phyloP scores from a whole-genome alignment of 331 rosid genomes.

The Telfairia occidentalis region DNA sequence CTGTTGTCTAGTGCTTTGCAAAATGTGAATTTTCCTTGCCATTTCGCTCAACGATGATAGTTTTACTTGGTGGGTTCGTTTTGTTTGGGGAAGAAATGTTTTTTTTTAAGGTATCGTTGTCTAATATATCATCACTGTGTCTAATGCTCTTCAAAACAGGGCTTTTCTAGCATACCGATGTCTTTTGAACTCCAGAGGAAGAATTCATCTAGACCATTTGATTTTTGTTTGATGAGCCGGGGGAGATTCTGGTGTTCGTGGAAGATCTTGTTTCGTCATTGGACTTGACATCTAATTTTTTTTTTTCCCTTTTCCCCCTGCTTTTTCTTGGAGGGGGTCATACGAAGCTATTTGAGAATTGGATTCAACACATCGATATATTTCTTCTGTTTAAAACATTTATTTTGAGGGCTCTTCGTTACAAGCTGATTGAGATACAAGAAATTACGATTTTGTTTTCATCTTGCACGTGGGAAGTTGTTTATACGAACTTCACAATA shows the following conservation, averaged over 20 bases:
- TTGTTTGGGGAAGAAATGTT: background rate
- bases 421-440: background rate
- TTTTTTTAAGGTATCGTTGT: background rate
- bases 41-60: background rate
- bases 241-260: conserved; percentile 47
- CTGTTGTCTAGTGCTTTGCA: background rate
- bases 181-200: conserved; percentile 35
- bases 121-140: background rate
- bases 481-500: conserved; percentile 6
- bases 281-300: conserved; percentile 53
- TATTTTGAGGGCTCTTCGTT: background rate
- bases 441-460: background rate
- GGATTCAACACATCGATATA: background rate
- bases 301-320: background rate
- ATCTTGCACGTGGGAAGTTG: conserved; percentile 16
- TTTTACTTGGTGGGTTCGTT: background rate
- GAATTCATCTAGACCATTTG: conserved; percentile 21
- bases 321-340: background rate
- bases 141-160: conserved; percentile 39
- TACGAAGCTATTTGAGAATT: background rate
- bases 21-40: background rate
- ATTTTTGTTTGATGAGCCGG: conserved; percentile 39
- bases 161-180: conserved; percentile 39
- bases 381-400: background rate
- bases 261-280: conserved; percentile 63